phyloP scores from a whole-genome alignment of 202 grass and related monocot species.

The Elaeis oleifera region DNA sequence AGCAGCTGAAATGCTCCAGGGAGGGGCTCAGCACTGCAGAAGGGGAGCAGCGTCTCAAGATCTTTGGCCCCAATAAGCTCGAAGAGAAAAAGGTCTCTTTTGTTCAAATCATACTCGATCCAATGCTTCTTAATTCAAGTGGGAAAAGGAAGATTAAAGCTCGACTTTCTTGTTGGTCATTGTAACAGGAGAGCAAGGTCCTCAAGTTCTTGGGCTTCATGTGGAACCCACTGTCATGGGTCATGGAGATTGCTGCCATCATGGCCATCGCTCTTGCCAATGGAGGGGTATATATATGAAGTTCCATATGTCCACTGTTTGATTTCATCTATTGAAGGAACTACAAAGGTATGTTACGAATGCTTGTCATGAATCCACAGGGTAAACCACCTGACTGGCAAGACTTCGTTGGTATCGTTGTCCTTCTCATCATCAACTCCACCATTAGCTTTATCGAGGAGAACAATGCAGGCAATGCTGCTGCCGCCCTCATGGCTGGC shows the following conservation, averaged over 20 bases:
- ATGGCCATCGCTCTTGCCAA: constrained; percentile 75
- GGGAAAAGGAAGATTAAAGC: too few relatives aligned
- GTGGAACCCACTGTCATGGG: constrained; percentile 85
- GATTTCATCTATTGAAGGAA: background rate
- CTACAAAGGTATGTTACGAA: background rate
- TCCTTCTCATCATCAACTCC: constrained; percentile 66
- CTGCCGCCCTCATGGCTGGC: constrained; percentile 65
- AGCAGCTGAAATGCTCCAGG: constrained; percentile 36
- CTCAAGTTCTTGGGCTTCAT: constrained; percentile 80
- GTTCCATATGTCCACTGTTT: background rate
- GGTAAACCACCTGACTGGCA: constrained; percentile 62
- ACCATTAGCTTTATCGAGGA: constrained; percentile 79
- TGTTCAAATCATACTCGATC: background rate
- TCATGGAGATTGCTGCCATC: constrained; percentile 68
- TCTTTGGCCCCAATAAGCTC: constrained; percentile 40
- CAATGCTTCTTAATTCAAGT: too few relatives aligned
- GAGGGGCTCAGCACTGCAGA: constrained; percentile 37
- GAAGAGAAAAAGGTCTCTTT: constrained; percentile 45
- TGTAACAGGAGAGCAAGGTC: constrained; percentile 56
- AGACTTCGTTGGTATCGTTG: constrained; percentile 60
- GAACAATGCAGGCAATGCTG: constrained; percentile 67
- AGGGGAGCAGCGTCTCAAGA: constrained; percentile 31
- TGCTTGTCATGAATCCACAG: background rate
- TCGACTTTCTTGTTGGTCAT: too few relatives aligned
- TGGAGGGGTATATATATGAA: constrained; percentile 32